phyloP scores from a whole-genome alignment of 148 eudicot species.

The Rhododendron mucronatum region DNA sequence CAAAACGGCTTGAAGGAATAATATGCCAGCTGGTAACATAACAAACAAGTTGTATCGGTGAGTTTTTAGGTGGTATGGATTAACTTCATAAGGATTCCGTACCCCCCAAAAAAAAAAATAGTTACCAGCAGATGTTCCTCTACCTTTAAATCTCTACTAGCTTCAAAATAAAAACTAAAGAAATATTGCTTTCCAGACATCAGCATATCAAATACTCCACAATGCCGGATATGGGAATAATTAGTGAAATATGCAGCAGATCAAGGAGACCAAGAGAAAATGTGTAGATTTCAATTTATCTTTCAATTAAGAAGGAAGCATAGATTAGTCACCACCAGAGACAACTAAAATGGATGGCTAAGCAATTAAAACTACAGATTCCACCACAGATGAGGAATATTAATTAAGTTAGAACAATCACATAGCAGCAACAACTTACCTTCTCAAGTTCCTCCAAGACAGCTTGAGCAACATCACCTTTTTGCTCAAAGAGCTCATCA shows the following conservation, averaged over 20 bases:
- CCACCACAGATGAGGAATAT: too few species aligned
- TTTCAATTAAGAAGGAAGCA: neutral
- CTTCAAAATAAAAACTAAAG: neutral
- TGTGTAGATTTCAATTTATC: neutral
- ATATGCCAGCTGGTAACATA: neutral
- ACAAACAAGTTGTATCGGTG: neutral
- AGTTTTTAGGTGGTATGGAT: neutral
- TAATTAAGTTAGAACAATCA: neutral
- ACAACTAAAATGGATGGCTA: neutral
- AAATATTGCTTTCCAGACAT: neutral
- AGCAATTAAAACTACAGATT: neutral
- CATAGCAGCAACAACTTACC: slow-evolving; percentile 34
- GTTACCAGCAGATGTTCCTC: neutral
- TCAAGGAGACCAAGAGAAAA: neutral
- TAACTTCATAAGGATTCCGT: neutral
- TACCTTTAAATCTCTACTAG: too few species aligned
- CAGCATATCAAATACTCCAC: neutral
- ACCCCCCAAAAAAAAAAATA: too few species aligned
- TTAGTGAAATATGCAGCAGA: neutral
- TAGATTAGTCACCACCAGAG: neutral
- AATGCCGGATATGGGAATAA: neutral
- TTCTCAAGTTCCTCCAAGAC: slow-evolving; percentile 95
- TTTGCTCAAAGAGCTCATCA: slow-evolving; percentile 95
- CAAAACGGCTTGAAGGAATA: neutral
- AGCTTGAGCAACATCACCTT: slow-evolving; percentile 85